These are phyloP conservation scores for Helicostylum pulchrum DNA, from an alignment of 192 early-diverging fungal species.

Conservation along the genomic window DNA sequence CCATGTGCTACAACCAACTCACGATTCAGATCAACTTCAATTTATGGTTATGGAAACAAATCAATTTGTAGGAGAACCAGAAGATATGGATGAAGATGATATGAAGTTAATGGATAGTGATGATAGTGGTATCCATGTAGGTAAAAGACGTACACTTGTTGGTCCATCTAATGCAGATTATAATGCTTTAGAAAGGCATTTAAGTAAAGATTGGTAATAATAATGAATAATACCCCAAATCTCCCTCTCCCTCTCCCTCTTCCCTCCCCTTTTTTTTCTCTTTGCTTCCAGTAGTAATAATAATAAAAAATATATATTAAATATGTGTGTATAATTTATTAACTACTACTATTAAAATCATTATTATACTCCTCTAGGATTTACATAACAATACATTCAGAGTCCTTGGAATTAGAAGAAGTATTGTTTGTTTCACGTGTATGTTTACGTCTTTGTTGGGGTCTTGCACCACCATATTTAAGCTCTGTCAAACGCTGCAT, in stretches of 20 bases:
- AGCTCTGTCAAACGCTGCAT: conserved; percentile 80
- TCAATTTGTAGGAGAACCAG: conserved; percentile 32
- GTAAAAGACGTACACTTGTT: conserved; percentile 19
- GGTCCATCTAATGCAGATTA: conserved; percentile 23
- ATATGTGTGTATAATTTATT: too few species aligned
- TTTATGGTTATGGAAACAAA: conserved; percentile 14
- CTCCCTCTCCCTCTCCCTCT: too few species aligned
- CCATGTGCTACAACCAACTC: not conserved
- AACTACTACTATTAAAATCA: not conserved
- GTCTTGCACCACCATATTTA: conserved; percentile 47
- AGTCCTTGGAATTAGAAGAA: conserved; percentile 8
- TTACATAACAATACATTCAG: conserved; percentile 36
- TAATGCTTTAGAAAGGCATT: conserved; percentile 26
- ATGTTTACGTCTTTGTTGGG: conserved; percentile 14
- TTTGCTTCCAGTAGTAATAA: too few species aligned
- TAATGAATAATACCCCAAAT: not conserved
- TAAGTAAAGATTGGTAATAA: conserved; percentile 32
- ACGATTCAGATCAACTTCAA: not conserved
- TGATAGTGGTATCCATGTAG: conserved; percentile 15
- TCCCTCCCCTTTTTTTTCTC: too few species aligned
- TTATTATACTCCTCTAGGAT: not conserved
- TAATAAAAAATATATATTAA: too few species aligned
- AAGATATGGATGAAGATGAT: conserved; percentile 37
- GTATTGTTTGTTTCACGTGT: conserved; percentile 11
- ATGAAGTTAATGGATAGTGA: conserved; percentile 23